Conservation (phyloP, 441 rosid species). For the Flueggea neowawraea region DNA sequence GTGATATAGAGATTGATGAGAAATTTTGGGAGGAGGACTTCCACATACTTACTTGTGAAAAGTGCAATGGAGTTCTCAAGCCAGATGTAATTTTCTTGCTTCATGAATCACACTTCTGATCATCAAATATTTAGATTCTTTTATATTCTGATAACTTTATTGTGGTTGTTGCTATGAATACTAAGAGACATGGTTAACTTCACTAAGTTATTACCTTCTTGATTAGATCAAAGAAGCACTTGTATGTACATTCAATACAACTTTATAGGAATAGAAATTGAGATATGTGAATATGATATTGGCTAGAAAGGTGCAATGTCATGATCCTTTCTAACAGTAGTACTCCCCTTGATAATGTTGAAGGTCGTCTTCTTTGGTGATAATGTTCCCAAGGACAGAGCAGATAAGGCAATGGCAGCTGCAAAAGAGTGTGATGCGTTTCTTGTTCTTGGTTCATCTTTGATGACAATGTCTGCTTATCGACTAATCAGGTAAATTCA, state of each 20-base stretch:
- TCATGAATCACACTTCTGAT: neutral
- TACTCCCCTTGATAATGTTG: conserved; percentile 7
- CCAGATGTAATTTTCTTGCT: conserved; percentile 59
- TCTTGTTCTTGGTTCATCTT: conserved; percentile 79
- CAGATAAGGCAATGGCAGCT: conserved; percentile 72
- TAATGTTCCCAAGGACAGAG: conserved; percentile 86
- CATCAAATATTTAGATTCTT: neutral
- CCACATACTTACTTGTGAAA: conserved; percentile 70
- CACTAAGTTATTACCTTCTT: no score
- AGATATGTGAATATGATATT: neutral
- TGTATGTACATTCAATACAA: no score
- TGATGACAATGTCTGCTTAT: conserved; percentile 95
- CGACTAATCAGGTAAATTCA: conserved; percentile 65
- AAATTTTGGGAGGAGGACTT: conserved; percentile 96
- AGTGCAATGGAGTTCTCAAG: conserved; percentile 77
- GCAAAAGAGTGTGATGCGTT: conserved; percentile 80
- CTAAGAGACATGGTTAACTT: no score
- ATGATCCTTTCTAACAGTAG: neutral
- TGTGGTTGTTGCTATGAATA: no score
- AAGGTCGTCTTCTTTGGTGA: conserved; percentile 97
- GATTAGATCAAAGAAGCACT: no score
- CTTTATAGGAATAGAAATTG: no score
- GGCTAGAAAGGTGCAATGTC: neutral
- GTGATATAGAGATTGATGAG: conserved; percentile 94
- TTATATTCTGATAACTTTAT: no score